Percentiles rank a stretch among this genome's conserved stretches.
Evolutionary conservation across 2,329 filamentous ascomycete genomes (phyloP).

Genomic region (Teratosphaeria epicoccoides): DNA sequence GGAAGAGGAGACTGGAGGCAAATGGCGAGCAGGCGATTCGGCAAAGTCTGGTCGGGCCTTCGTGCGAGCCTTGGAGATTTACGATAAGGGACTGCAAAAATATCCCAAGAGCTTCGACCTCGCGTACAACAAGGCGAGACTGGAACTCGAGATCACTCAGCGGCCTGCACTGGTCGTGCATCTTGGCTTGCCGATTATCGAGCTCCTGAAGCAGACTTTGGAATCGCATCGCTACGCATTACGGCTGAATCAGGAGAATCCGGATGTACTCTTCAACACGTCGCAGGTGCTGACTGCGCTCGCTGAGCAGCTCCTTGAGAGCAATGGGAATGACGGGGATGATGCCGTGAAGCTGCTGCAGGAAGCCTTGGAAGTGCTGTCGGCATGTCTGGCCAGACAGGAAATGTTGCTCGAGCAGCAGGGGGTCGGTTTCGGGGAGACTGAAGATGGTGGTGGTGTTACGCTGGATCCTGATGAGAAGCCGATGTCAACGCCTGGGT

Average conservation of each 20-base stretch:
- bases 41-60: slow-evolving; percentile 54
- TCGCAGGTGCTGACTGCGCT: slow-evolving; percentile 58
- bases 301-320: slow-evolving; percentile 49
- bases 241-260: slow-evolving; percentile 49
- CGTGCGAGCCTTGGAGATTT: slow-evolving; percentile 54
- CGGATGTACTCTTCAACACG: slow-evolving; percentile 61
- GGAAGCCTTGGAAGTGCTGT: slow-evolving; percentile 51
- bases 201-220: slow-evolving; percentile 51
- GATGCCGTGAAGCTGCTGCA: slow-evolving; percentile 45
- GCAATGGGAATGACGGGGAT: slow-evolving; percentile 31
- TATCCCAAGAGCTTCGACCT: slow-evolving; percentile 57
- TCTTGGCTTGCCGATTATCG: slow-evolving; percentile 42
- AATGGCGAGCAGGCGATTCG: slow-evolving; percentile 62
- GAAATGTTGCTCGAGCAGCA: slow-evolving; percentile 36
- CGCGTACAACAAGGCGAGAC: slow-evolving; percentile 64
- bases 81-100: slow-evolving; percentile 51
- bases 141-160: slow-evolving; percentile 60
- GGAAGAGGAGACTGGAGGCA: slow-evolving; percentile 60
- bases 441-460: slow-evolving; percentile 21
- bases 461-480: slow-evolving; percentile 12
- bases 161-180: slow-evolving; percentile 52
- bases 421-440: slow-evolving; percentile 22
- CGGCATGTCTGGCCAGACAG: slow-evolving; percentile 37
- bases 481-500: slow-evolving; percentile 3
- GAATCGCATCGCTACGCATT: slow-evolving; percentile 54